Conservation (phyloP, 345 rosid species). For the Hibiscus syriacus region DNA sequence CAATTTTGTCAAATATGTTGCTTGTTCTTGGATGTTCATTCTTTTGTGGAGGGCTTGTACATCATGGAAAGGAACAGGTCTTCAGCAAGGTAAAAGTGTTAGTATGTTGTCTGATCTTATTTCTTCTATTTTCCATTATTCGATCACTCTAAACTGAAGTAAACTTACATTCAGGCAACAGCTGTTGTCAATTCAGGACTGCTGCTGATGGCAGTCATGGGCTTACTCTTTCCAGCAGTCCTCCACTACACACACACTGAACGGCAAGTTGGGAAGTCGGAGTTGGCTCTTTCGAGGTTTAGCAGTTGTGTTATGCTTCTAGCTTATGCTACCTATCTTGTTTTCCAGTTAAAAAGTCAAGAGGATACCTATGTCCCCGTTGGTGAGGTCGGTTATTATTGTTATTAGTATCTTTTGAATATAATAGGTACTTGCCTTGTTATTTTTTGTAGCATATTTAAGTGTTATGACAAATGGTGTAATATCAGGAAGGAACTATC, state of each 20-base stretch:
- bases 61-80: conserved; percentile 58
- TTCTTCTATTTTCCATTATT: conserved; percentile 1
- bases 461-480: conserved; percentile 16
- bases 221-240: conserved; percentile 88
- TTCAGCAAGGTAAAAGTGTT: conserved; percentile 59
- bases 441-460: conserved; percentile 15
- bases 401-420: background rate
- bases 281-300: conserved; percentile 90
- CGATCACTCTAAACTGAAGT: conserved; percentile 21
- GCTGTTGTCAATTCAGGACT: conserved; percentile 82
- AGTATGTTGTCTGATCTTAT: background rate
- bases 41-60: conserved; percentile 78
- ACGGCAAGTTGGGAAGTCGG: conserved; percentile 78
- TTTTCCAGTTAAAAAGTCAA: conserved; percentile 68
- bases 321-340: conserved; percentile 78
- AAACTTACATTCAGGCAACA: conserved; percentile 50
- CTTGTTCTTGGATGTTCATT: conserved; percentile 96
- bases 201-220: conserved; percentile 97
- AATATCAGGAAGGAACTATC: conserved; percentile 41
- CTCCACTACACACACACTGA: conserved; percentile 85
- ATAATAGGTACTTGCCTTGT: background rate
- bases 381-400: conserved; percentile 41
- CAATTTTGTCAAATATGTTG: conserved; percentile 91
- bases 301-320: conserved; percentile 90
- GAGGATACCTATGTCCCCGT: conserved; percentile 42